Base-by-base conservation (phyloP, 2,329 filamentous ascomycete genomes). In the Beauveria sp. region DNA sequence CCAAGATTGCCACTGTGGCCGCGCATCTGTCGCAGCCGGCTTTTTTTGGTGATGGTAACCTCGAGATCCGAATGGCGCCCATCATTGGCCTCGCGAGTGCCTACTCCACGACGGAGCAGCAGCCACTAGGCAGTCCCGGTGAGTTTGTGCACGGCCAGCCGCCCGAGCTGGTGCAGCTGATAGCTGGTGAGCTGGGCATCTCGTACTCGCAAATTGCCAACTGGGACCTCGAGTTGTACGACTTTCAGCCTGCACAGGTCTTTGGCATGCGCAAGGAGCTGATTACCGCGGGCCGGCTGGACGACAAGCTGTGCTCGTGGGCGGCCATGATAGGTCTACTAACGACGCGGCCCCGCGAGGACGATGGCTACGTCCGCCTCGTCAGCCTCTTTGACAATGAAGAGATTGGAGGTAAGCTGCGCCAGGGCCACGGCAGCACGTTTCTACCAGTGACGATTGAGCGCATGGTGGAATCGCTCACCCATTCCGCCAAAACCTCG, bases 241-340 rank as follows among this genome's bases (percentile, higher is more conserved):
- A 98, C 75, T 85, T 85, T 5, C 92, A 97, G 72, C 90, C 93
- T 7, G 93, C 93, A 1, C 86, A 88, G 46, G 83, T 91, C 18
- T 88, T 90, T 67, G 95, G 95, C 16, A 75, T 99, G 62, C 90
- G 96, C 69, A 91, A 89, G 72, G 93, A 98, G 69, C 88, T 99
- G 73, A 96, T 99, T 75, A 96, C 93, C 66, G 93, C 90, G 10
- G 93, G 93, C 62, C 88, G 95, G 57, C 95, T 98, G 66, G 95
- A 99, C 72, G 95, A 98, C 78, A 98, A 97, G 79, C 87, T 99
- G 50, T 98, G 95, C 81, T 96, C 90, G 43, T 98, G 91, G 87
- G 86, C 92, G 9, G 93, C 95, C 9, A 82, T 97, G 57, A 87
- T 93, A 74, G 93, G 86, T 3, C 85, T 99, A 0, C 80, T 97